Base-by-base conservation (phyloP, 805 yeast species). In the Candida broadrunensis region DNA sequence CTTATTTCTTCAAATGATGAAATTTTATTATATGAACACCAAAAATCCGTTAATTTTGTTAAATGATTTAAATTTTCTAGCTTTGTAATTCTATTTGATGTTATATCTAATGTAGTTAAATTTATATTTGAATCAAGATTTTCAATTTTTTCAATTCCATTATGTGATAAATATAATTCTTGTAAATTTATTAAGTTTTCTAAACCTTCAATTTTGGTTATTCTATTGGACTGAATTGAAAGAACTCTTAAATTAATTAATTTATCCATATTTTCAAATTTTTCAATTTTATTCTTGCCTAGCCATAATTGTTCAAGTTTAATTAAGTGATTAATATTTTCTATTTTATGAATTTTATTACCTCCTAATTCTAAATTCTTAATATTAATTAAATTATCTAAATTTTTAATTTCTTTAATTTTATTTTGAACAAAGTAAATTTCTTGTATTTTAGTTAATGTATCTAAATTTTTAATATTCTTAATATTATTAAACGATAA, bases 361-460 rank as follows among this genome's bases (percentile, higher is more conserved):
- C 97, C 99, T 11, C 98, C 99, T 31, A 93, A 71, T 62, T 93
- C 99, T 40, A 93, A 66, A 49, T 84, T 85, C 38, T 65, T 75
- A 47, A 93, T 62, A 15, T 77, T 70, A 1, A 58, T 61, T 42
- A 88, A 68, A 1, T 72, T 70, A 12, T 77, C 78, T 36, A 91
- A 49, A 50, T 83, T 81, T 49, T 80, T 81, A 49, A 93, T 88
- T 43, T 77, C 82, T 13, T 75, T 61, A 40, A 93, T 88, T 54
- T 80, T 85, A 62, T 93, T 93, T 57, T 91, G 97, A 30, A 95
- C 96, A 63, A 93, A 81, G 57, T 80, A 93, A 33, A 93, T 57
- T 46, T 84, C 80, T 49, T 79, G 80, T 50, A 93, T 63, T 5
- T 82, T 69, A 1, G 63, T 68, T 50, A 91, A 66, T 4, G 75